Conservation (phyloP, 2,329 filamentous ascomycete genomes). For the Cladosporium sp. region DNA sequence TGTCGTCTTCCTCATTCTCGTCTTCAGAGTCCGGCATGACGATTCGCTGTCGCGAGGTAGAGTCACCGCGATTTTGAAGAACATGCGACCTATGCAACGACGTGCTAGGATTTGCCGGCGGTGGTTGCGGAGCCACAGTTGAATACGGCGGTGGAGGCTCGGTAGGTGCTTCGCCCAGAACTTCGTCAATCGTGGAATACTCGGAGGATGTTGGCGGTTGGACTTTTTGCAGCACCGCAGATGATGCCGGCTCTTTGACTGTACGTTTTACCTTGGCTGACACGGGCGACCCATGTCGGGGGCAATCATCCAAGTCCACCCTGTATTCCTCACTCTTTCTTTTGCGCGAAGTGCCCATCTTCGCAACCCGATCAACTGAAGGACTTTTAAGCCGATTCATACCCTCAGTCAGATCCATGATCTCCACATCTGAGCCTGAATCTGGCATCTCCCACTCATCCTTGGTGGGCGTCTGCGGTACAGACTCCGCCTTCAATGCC, state of each 20-base stretch:
- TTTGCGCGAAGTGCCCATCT: conserved; percentile 35
- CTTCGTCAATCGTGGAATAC: conserved; percentile 38
- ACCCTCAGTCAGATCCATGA: conserved; percentile 38
- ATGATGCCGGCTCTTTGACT: background rate
- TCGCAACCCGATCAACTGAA: conserved; percentile 18
- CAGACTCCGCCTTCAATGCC: conserved; percentile 1
- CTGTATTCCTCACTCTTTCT: conserved; percentile 50
- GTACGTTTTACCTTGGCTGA: conserved; percentile 6
- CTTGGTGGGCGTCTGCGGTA: conserved; percentile 14
- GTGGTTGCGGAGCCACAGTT: conserved; percentile 37
- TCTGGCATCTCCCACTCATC: background rate
- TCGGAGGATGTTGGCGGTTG: conserved; percentile 26
- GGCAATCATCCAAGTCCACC: conserved; percentile 15
- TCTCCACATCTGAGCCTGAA: conserved; percentile 29
- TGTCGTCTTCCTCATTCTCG: conserved; percentile 26
- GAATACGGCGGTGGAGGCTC: conserved; percentile 48
- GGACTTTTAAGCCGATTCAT: conserved; percentile 27
- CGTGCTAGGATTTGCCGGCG: background rate
- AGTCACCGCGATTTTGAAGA: background rate
- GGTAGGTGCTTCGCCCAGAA: conserved; percentile 28
- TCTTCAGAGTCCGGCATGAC: conserved; percentile 25
- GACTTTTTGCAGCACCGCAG: background rate
- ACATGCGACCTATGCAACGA: background rate
- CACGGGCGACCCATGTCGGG: conserved; percentile 12
- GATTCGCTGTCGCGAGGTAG: background rate